Conservation (phyloP, 2,329 filamentous ascomycete species). For the Alternaria sp. region DNA sequence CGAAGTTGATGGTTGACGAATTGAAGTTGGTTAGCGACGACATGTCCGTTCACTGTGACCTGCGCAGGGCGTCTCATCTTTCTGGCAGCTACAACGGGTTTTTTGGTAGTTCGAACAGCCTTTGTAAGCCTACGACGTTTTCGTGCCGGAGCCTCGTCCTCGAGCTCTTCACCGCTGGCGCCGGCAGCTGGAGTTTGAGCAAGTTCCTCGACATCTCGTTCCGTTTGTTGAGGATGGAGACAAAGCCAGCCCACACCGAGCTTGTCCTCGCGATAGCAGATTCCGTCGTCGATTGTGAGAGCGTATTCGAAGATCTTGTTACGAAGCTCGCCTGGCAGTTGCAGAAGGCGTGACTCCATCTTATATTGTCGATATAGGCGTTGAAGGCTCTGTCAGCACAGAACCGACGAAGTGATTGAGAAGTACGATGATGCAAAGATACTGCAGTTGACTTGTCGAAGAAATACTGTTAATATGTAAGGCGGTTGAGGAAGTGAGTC, state of each 20-base stretch:
- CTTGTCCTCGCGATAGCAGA: no score
- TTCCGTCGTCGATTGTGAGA: no score
- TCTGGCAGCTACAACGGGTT: background rate
- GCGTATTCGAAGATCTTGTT: background rate
- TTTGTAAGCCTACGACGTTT: background rate
- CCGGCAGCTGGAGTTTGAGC: background rate
- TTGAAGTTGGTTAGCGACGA: constrained; percentile 9
- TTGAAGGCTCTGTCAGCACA: background rate
- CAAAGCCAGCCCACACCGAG: background rate
- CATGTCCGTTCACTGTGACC: background rate
- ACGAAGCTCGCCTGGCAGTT: constrained; percentile 8
- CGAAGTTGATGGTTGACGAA: constrained; percentile 13
- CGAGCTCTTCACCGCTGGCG: background rate
- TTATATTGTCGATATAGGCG: background rate
- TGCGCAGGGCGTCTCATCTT: background rate
- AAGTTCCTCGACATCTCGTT: background rate
- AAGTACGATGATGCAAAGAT: no score
- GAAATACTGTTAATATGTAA: no score
- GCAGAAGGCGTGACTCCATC: background rate
- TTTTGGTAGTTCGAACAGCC: background rate
- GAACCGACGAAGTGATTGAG: no score
- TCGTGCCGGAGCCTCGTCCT: background rate
- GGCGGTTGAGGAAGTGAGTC: no score
- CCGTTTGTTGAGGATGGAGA: background rate
- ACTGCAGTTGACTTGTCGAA: no score